Conservation (phyloP, 2,329 filamentous ascomycete genomes). For the Exserohilum rostratum region DNA sequence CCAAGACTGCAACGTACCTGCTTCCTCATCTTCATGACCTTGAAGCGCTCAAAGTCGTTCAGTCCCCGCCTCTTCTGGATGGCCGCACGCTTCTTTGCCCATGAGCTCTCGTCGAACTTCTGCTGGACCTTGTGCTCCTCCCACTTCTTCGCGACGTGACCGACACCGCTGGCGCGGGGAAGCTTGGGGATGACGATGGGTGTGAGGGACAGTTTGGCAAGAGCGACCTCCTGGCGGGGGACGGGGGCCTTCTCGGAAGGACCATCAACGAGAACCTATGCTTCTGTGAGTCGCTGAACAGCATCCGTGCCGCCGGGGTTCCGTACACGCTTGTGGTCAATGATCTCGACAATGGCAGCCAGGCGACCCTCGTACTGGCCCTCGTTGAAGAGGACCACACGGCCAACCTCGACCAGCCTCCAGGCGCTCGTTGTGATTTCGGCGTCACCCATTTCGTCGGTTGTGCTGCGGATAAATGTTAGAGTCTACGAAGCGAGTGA, state of each 20-base stretch:
- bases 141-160: conserved; percentile 86
- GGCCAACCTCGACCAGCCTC: conserved; percentile 98
- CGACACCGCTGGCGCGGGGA: conserved; percentile 81
- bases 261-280: conserved; percentile 92
- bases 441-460: conserved; percentile 56
- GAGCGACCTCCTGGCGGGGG: conserved; percentile 83
- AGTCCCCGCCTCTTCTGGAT: conserved; percentile 85
- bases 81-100: conserved; percentile 91
- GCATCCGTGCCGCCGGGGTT: conserved; percentile 26
- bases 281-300: conserved; percentile 38
- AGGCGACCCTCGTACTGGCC: conserved; percentile 84
- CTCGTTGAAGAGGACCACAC: conserved; percentile 88
- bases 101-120: conserved; percentile 90
- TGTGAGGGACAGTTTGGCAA: conserved; percentile 86
- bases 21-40: conserved; percentile 99
- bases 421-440: conserved; percentile 59
- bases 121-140: conserved; percentile 87
- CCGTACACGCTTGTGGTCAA: conserved; percentile 99
- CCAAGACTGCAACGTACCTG: conserved; percentile 67
- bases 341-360: conserved; percentile 96
- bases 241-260: conserved; percentile 81
- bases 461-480: conserved; percentile 40
- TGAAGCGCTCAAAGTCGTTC: conserved; percentile 99
- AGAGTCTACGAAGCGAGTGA: conserved; percentile 30
- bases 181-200: conserved; percentile 86